These are phyloP conservation scores for Melampsora americana DNA, from an alignment of 1,284 basidiomycete species.

Conservation along the genomic window DNA sequence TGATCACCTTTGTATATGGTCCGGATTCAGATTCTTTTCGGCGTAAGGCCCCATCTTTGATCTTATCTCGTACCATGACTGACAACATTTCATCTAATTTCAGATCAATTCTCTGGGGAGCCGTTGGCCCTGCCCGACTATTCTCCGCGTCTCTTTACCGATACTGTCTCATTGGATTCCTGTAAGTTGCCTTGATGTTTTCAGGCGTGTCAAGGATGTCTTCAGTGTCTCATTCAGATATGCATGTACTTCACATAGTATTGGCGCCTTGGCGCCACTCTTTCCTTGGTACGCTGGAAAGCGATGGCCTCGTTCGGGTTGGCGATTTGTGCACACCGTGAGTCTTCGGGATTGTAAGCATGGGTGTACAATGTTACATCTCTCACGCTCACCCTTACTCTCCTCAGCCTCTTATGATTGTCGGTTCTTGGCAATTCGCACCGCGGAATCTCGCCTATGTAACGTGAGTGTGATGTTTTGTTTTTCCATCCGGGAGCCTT, in stretches of 20 bases:
- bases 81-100: conserved; percentile 29
- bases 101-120: conserved; percentile 41
- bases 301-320: conserved; percentile 37
- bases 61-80: not conserved
- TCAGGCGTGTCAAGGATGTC: no score
- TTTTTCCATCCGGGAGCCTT: not conserved
- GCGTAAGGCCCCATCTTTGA: not conserved
- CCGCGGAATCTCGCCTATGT: conserved; percentile 33
- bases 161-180: conserved; percentile 29
- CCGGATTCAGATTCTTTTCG: no score
- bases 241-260: not conserved
- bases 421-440: conserved; percentile 23
- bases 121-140: conserved; percentile 27
- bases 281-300: conserved; percentile 38
- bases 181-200: conserved; percentile 15
- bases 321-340: conserved; percentile 42
- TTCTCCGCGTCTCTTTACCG: conserved; percentile 31
- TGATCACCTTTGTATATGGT: no score
- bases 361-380: not conserved
- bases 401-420: conserved; percentile 35
- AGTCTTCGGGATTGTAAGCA: not conserved
- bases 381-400: no score
- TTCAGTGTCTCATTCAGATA: no score
- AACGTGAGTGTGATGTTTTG: conserved; percentile 16
- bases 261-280: conserved; percentile 33